Evolutionary conservation across 176 grass and related monocot species (phyloP).

Genomic region (barley (Hordeum vulgare)): MorexV3_pseudomolecules_assembly NC_058520.1:120869962-120870461

Average conservation of each 20-base stretch:
- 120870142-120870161: constrained; percentile 72
- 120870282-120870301: not conserved
- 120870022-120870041: not conserved
- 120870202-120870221: constrained; percentile 72
- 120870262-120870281: constrained; percentile 50
- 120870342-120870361: not conserved
- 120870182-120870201: constrained; percentile 18
- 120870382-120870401: not conserved
- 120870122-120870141: constrained; percentile 48
- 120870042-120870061: not conserved
- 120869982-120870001: not conserved
- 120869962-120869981: not conserved
- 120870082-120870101: constrained; percentile 39
- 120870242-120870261: constrained; percentile 71
- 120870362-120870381: not conserved
- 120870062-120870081: not conserved
- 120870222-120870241: constrained; percentile 68
- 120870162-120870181: constrained; percentile 53
- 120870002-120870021: not conserved
- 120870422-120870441: not conserved
- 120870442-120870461: not conserved
- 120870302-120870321: not conserved
- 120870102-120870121: constrained; percentile 96
- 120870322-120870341: not conserved
- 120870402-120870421: not conserved